Percentiles rank a stretch among this genome's conserved stretches.
phyloP scores from a whole-genome alignment of 1,284 basidiomycete genomes.

The Chalciporus piperatoides region DNA sequence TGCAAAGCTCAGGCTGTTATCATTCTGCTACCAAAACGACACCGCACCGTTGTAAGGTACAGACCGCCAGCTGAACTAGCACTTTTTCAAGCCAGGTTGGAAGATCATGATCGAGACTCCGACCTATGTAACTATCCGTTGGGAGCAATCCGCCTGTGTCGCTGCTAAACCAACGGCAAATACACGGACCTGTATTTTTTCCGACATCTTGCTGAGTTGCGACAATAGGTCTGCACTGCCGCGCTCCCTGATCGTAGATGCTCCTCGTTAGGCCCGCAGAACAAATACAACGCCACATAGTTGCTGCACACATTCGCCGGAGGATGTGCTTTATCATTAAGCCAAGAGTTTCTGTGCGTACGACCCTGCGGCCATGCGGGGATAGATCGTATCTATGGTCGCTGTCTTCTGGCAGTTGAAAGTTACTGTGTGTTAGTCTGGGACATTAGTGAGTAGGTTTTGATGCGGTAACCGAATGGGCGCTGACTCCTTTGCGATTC shows the following conservation, averaged over 20 bases:
- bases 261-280: slow-evolving; percentile 8
- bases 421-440: background rate
- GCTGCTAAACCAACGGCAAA: background rate
- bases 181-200: background rate
- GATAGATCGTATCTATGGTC: slow-evolving; percentile 2
- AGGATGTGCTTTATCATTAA: background rate
- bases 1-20: no score
- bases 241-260: background rate
- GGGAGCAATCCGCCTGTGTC: background rate
- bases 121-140: no score
- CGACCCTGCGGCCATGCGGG: background rate
- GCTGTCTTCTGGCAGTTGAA: background rate
- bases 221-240: slow-evolving; percentile 4
- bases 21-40: background rate
- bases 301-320: background rate
- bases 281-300: background rate
- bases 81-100: background rate
- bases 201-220: background rate
- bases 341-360: background rate
- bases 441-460: background rate
- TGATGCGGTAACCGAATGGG: background rate
- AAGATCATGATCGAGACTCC: background rate
- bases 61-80: background rate
- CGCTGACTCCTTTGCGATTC: background rate
- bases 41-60: background rate